Evolutionary conservation across 192 early-diverging fungal genomes (phyloP), one percentile per base, ranked within the genome.

Genomic region (Linnemannia zychae): DNA sequence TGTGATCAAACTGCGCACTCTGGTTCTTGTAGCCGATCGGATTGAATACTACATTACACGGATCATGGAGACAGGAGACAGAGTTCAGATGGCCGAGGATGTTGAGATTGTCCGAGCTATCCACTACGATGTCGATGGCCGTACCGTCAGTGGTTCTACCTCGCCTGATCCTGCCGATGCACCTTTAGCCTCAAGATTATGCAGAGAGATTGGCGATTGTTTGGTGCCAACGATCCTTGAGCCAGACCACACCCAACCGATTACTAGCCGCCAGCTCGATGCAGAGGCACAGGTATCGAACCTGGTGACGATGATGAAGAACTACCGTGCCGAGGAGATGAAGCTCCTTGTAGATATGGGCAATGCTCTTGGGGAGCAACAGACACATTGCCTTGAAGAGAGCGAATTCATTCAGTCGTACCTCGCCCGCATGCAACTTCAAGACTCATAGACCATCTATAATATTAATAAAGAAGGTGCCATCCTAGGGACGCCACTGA

Each of bases 41-140:
- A 46, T 85, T 40, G 83, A 79, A 37, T 57, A 66, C 33, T 79
- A 85, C 34, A 66, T 85, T 31, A 5, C 34, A 5, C 60, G 83
- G 31, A 85, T 85, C 72, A 79, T 85, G 77, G 83, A 75, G 49
- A 85, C 83, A 13, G 83, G 83, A 0, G 74, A 85, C 34, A 85
- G 68, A 65, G 83, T 85, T 1, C 77, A 85, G 36, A 85, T 22
- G 28, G 63, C 44, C 0, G 73, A 76, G n/a, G 68, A 67, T 38
- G 13, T 67, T 20, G 77, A 71, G 63, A 72, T 76, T 67, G 60
- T 85, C 7, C 53, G 74, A 1, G 47, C 73, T 17, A 34, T 75
- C 22, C 63, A 75, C 18, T 84, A 67, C 47, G 72, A 78, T 4
- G 0, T 0, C 15, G 79, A 74, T 11, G 9, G 22, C 1, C 37